These are phyloP conservation scores for Sanghuangporus baumii DNA, from an alignment of 1,284 basidiomycete species.

Conservation along the genomic window DNA sequence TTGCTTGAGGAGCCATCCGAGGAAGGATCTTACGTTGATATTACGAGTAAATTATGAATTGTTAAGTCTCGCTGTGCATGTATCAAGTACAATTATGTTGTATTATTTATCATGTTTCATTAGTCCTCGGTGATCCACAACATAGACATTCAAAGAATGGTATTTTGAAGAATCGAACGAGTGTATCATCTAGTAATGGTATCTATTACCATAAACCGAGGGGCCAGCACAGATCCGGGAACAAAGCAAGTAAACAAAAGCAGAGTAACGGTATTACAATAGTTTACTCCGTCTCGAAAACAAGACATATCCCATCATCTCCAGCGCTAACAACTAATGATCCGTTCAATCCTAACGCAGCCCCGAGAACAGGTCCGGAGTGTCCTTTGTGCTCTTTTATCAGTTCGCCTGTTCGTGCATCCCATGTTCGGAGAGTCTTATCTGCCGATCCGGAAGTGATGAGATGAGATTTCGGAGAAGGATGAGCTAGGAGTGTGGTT, in stretches of 20 bases:
- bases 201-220: too few relatives aligned
- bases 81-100: too few relatives aligned
- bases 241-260: background rate
- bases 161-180: too few relatives aligned
- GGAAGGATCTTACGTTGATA: background rate
- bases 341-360: constrained; percentile 65
- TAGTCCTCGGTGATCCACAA: too few relatives aligned
- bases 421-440: constrained; percentile 86
- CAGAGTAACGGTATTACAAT: background rate
- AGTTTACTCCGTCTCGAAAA: constrained; percentile 60
- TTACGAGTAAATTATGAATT: background rate
- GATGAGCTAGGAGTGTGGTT: constrained; percentile 73
- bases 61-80: background rate
- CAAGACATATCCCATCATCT: constrained; percentile 80
- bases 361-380: constrained; percentile 71
- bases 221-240: background rate
- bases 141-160: too few relatives aligned
- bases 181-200: too few relatives aligned
- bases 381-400: constrained; percentile 84
- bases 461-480: constrained; percentile 67
- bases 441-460: constrained; percentile 85
- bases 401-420: constrained; percentile 79
- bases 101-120: too few relatives aligned
- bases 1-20: background rate
- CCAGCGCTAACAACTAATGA: constrained; percentile 76